Base-by-base conservation (phyloP, 192 early-diverging fungal genomes). In the Coemansia sp. region DNA sequence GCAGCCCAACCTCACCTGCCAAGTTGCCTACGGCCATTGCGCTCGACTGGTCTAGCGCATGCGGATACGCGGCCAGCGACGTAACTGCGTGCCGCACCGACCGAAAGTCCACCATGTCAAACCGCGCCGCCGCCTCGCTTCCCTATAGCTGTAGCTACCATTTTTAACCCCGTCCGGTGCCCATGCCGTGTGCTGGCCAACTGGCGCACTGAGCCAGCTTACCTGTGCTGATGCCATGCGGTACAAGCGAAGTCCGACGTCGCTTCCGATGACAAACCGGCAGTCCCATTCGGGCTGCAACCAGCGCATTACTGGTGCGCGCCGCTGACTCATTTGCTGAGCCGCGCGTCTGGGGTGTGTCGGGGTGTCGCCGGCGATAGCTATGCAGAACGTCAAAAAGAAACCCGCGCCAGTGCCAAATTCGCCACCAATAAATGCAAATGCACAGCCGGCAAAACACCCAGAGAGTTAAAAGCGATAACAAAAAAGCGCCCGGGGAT, bases 261-360 rank as follows among this genome's bases (percentile, higher is more conserved):
- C 55, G 44, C 32, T 62, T 9, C 67, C 63, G 7, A 69, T 48
- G 11, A 39, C 73, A 35, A 76, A 44, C 4, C 53, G 66, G 21
- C 62, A 48, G 22, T 53, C 44, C 20, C 42, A 53, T 20, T 64
- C 58, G 36, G 65, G 73, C 57, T 64, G 66, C 58, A 70, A 26
- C 73, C 73, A 76, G 58, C 59, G 44, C 67, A 70, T 51, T 43
- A 60, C 67, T 7, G 67, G 55, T 28, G 34, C 26, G 5, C 43
- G 26, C n/a, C 35, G 57, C 19, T 42, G 45, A 5, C 31, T 40
- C 50, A 50, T 60, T 34, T 26, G 23, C 6, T 19, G 22, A 14
- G 22, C 26, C 26, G 51, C 25, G n/a, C 22, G 39, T 53, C 3
- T 39, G n/a, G 27, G 25, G 9, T 11, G 20, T 38, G 34, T 39